phyloP scores from a whole-genome alignment of 495 filamentous ascomycete genomes.

The Parathielavia hyrcaniae region DNA sequence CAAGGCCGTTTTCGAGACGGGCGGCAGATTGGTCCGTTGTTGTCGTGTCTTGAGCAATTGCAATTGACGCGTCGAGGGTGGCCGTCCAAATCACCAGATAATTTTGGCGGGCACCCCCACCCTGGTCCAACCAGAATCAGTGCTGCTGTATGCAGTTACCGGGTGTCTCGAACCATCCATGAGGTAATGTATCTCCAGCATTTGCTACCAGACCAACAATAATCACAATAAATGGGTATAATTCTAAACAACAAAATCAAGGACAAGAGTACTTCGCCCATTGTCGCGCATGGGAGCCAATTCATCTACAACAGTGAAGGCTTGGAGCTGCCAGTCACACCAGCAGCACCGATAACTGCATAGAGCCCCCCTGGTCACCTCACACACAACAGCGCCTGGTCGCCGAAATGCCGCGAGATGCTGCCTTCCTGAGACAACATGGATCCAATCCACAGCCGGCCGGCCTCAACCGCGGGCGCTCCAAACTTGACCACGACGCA shows the following conservation, averaged over 20 bases:
- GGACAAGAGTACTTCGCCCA: too few relatives aligned
- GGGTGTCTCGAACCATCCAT: not conserved
- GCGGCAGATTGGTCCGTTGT: slow-evolving; percentile 16
- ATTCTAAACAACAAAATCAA: too few relatives aligned
- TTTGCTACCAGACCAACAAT: too few relatives aligned
- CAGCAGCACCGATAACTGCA: not conserved
- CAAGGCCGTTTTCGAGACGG: slow-evolving; percentile 1
- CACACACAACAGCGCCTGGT: slow-evolving; percentile 49
- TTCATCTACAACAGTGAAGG: too few relatives aligned
- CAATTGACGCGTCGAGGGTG: slow-evolving; percentile 34
- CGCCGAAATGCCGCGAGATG: slow-evolving; percentile 43
- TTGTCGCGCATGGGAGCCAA: too few relatives aligned
- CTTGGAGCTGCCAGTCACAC: too few relatives aligned
- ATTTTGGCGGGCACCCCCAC: slow-evolving; percentile 29
- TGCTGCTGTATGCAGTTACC: slow-evolving; percentile 19
- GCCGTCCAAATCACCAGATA: slow-evolving; percentile 26
- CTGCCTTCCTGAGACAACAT: slow-evolving; percentile 49
- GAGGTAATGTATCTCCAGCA: too few relatives aligned
- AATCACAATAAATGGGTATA: too few relatives aligned
- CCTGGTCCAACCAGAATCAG: not conserved
- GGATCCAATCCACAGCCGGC: slow-evolving; percentile 45
- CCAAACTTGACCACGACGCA: slow-evolving; percentile 86
- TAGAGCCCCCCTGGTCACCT: slow-evolving; percentile 16
- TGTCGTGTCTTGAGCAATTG: not conserved
- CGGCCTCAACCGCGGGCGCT: slow-evolving; percentile 46